Percentiles rank a stretch among this genome's conserved stretches.
Evolutionary conservation across 257 asterid genomes (phyloP).

Genomic region (Solanum pennellii): DNA sequence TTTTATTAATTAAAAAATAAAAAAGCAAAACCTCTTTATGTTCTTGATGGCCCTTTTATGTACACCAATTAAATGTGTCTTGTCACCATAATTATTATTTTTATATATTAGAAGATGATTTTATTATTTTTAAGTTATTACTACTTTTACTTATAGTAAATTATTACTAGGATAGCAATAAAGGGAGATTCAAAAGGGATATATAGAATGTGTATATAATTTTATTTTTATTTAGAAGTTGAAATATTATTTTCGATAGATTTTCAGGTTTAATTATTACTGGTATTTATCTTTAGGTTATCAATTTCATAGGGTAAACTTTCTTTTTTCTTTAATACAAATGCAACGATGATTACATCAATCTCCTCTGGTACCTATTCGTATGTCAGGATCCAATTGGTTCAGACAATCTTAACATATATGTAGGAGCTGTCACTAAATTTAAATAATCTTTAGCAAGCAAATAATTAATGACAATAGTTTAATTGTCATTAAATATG

Average conservation of each 20-base stretch:
- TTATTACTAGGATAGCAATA: no score
- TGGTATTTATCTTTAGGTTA: no score
- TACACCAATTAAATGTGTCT: not conserved
- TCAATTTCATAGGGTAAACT: no score
- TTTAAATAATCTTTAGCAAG: rapidly evolving
- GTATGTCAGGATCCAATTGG: not conserved
- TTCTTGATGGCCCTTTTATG: not conserved
- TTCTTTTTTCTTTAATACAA: not conserved
- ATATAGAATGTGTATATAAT: no score
- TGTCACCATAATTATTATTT: not conserved
- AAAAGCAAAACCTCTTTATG: not conserved
- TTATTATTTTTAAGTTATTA: not conserved
- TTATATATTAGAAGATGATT: not conserved
- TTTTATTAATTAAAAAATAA: not conserved
- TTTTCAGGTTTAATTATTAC: no score
- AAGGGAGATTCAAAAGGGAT: not conserved
- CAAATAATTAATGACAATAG: no score
- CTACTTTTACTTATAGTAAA: not conserved
- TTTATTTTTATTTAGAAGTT: no score
- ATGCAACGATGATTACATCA: not conserved
- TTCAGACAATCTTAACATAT: no score
- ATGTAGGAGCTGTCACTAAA: not conserved
- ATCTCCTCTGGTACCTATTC: not conserved
- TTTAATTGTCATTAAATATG: no score
- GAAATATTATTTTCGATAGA: no score